phyloP scores from a whole-genome alignment of 2,329 filamentous ascomycete genomes.

The Scleromitrula shiraiana region DNA sequence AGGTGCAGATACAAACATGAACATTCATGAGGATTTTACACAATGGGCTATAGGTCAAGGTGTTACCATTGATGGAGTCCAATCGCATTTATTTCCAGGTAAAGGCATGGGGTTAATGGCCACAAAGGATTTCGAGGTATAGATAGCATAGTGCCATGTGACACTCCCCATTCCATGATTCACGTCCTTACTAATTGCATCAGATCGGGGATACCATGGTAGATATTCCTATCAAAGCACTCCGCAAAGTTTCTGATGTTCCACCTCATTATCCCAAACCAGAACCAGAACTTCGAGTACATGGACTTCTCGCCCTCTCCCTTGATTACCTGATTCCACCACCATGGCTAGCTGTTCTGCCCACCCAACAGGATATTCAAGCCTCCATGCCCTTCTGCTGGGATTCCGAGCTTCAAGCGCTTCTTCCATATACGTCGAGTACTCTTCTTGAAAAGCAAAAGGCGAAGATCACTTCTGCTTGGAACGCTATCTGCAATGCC shows the following conservation, averaged over 20 bases:
- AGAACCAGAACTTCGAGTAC: constrained; percentile 43
- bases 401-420: constrained; percentile 34
- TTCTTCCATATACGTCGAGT: constrained; percentile 39
- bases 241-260: constrained; percentile 4
- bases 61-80: constrained; percentile 59
- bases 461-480: constrained; percentile 43
- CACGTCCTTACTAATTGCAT: constrained; percentile 4
- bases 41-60: constrained; percentile 60
- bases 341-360: constrained; percentile 61
- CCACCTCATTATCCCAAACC: neutral
- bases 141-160: neutral
- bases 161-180: neutral
- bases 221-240: neutral
- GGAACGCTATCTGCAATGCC: constrained; percentile 35
- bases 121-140: constrained; percentile 54
- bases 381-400: constrained; percentile 50
- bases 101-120: constrained; percentile 74
- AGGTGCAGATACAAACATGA: constrained; percentile 18
- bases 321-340: constrained; percentile 43
- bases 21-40: constrained; percentile 46
- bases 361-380: constrained; percentile 51
- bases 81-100: constrained; percentile 58
- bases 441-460: constrained; percentile 47
- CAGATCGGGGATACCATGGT: constrained; percentile 3
- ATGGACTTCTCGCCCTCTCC: constrained; percentile 65